A percentile compares a stretch with the other conserved stretches of the same genome.
Conservation (phyloP, 768 basidiomycete species). For the Infundibulicybe gibba region DNA sequence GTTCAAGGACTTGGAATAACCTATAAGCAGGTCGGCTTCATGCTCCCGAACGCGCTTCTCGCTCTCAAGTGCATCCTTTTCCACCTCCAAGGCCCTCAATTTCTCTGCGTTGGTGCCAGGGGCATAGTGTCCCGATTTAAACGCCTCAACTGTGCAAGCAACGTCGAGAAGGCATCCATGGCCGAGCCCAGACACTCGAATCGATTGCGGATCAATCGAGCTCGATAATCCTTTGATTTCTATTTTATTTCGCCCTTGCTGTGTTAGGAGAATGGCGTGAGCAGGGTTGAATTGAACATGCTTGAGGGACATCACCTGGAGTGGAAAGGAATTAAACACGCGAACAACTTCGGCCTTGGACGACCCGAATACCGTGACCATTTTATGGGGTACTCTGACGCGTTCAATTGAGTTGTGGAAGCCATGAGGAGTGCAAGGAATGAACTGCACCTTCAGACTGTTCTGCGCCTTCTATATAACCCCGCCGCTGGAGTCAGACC, state of each 20-base stretch:
- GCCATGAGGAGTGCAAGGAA: too few relatives aligned
- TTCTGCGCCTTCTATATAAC: too few relatives aligned
- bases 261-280: too few relatives aligned
- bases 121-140: conserved; percentile 12
- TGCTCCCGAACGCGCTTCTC: too few relatives aligned
- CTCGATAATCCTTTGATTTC: conserved; percentile 46
- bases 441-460: too few relatives aligned
- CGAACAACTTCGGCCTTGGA: conserved; percentile 55
- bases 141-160: conserved; percentile 36
- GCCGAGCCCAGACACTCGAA: conserved; percentile 41
- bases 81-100: conserved; percentile 31
- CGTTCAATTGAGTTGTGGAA: conserved; percentile 18
- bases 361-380: conserved; percentile 57
- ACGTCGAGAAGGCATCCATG: conserved; percentile 52
- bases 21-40: conserved; percentile 39
- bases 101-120: conserved; percentile 23
- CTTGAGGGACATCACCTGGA: too few relatives aligned
- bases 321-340: too few relatives aligned
- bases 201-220: conserved; percentile 44
- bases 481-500: too few relatives aligned
- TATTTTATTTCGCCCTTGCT: conserved; percentile 54
- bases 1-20: conserved; percentile 39
- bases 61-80: too few relatives aligned
- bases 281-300: too few relatives aligned
- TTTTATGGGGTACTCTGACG: conserved; percentile 42